Base-by-base conservation (phyloP, 2,329 filamentous ascomycete species). In the Tolypocladium album region DNA sequence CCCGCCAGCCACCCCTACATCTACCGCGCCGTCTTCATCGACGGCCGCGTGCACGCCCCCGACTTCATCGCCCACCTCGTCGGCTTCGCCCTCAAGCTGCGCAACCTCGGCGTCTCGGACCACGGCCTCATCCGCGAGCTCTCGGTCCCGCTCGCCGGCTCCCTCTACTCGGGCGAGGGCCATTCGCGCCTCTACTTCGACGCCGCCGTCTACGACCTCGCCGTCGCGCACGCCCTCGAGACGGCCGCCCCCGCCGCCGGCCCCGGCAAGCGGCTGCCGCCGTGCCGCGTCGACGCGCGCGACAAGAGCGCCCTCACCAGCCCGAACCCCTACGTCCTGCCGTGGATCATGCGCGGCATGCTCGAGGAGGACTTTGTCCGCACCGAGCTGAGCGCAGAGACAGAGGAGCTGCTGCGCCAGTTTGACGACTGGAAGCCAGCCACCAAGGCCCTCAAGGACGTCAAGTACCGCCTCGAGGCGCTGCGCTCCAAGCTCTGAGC, bases 101-200 rank as follows among this genome's bases (percentile, higher is more conserved):
- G 94, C 59, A 99, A 99, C 70, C 83, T 97, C 1, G 94, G 94
- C 40, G 83, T 97, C 31, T 88, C 90, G 2, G 94, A 99, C 71
- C 94, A 99, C 71, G 93, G 93, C 6, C 83, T 99, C 8, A 88
- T 99, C 64, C 87, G 92, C 56, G 94, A 99, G 73, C 81, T 99
- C 13, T 95, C 90, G 2, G 82, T 88, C 1, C 91, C 94, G 2
- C 81, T 99, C 2, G 94, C 94, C 0, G 94, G 94, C 34, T 95
- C 89, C 60, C 80, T 99, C 0, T 97, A 97, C 69, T 86, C 87
- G 11, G 94, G 94, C 53, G 93, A 96, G 69, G 94, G 94, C 1
- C 94, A 99, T 74, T 96, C 91, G 7, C 84, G 92, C 52, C 83
- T 99, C 5, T 97, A 99, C 72, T 92, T 95, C 67, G 94, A 99